These are phyloP conservation scores for Wickerhamiella parazyma DNA, from an alignment of 805 yeast species.

Conservation along the genomic window DNA sequence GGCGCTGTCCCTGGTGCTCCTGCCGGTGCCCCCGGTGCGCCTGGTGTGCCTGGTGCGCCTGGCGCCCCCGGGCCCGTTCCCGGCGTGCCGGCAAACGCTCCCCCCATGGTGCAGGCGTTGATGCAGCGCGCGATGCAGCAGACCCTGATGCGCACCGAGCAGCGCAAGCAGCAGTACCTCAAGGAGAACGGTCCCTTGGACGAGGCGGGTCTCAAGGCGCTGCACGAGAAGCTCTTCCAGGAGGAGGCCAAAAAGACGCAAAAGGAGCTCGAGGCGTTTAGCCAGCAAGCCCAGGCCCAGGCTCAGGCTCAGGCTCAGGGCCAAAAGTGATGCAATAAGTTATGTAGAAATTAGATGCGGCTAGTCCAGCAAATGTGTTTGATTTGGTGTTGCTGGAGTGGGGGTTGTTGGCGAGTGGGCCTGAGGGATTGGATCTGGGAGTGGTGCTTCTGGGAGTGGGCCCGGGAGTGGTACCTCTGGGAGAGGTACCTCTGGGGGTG, in stretches of 20 bases:
- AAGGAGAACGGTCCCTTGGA: constrained; percentile 12
- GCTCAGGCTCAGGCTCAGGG: not conserved
- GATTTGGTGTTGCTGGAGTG: too few relatives aligned
- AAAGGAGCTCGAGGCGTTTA: constrained; percentile 12
- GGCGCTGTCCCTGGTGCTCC: not conserved
- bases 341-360: too few relatives aligned
- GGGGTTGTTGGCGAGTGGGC: too few relatives aligned
- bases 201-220: constrained; percentile 13
- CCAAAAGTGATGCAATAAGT: not conserved
- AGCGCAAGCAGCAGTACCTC: constrained; percentile 13
- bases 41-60: not conserved
- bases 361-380: too few relatives aligned
- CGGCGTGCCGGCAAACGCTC: constrained; percentile 8
- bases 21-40: not conserved
- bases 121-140: constrained; percentile 13
- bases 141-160: constrained; percentile 13
- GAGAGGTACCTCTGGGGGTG: too few relatives aligned
- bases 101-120: constrained; percentile 9
- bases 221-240: constrained; percentile 14
- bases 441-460: too few relatives aligned
- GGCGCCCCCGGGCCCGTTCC: constrained; percentile 1
- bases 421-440: too few relatives aligned
- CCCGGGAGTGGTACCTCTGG: too few relatives aligned
- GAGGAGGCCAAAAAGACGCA: constrained; percentile 18
- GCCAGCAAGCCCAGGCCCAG: constrained; percentile 11